Evolutionary conservation across 2,329 filamentous ascomycete genomes (phyloP), one percentile per base, ranked within the genome.

Genomic region (Fusarium sp.): DNA sequence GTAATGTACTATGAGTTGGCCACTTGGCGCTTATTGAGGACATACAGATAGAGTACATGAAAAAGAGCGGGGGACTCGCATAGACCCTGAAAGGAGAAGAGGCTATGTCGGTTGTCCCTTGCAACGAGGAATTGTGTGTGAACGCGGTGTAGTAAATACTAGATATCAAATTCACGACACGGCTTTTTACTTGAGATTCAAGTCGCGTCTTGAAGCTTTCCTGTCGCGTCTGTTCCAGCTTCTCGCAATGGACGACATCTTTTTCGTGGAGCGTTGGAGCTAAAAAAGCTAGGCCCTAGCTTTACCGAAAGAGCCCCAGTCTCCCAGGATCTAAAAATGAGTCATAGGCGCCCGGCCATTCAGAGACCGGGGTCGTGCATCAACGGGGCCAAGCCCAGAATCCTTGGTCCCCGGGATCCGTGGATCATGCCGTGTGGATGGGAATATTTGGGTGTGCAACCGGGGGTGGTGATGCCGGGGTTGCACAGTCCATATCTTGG

Each of bases 301-400:
- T 66, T 66, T 72, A 60, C 70, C 71, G 63, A 71, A 60, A 71
- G 58, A 34, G 31, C 31, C 31, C 31, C 31, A 34, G 27, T 34
- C 11, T 34, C 27, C 31, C 11, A 56, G 79, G 70, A 73, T 78
- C 78, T 77, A 79, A 79, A 78, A 78, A 76, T 81, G 79, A 81
- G 79, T 80, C 79, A 81, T 61, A 70, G 72, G 54, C 73, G 78
- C 78, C 76, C 76, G 79, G 73, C 80, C 80, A 82, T 70, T 80
- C 77, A 81, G 65, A 66, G 69, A 74, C 68, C 78, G 61, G 73
- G 69, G 66, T 76, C 73, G 74, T 80, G 80, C 80, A 82, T 71
- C 76, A 64, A 78, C 64, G 65, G 71, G 68, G 71, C 61, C 66
- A 68, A 76, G 72, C 77, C 76, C 74, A 80, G 78, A 79, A 76